These are phyloP conservation scores for Monosporascus ibericus DNA, from an alignment of 2,329 filamentous ascomycete species.

Conservation along the genomic window DNA sequence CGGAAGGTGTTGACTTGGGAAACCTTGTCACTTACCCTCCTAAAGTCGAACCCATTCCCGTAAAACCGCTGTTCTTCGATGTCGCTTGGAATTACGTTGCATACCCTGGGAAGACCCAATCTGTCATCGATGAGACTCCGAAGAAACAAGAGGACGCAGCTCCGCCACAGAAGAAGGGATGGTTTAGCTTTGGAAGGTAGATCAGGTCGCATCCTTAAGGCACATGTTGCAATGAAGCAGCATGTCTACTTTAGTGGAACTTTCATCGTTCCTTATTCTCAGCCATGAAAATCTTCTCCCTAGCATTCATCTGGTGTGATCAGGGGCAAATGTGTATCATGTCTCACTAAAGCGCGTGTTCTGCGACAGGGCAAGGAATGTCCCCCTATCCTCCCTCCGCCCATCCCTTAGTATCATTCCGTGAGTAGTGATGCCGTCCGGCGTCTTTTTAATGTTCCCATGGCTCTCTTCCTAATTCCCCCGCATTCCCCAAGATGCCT, in stretches of 20 bases:
- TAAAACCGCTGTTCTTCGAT: constrained; percentile 94
- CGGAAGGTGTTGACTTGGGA: constrained; percentile 62
- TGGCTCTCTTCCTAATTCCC: neutral
- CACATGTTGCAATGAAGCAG: neutral
- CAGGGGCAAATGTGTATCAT: neutral
- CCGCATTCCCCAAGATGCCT: constrained; percentile 12
- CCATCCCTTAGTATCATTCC: constrained; percentile 13
- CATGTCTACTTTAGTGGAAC: too few species aligned
- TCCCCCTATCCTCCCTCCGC: neutral
- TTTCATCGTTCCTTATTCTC: too few species aligned
- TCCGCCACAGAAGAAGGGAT: constrained; percentile 58
- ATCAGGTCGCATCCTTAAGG: constrained; percentile 1
- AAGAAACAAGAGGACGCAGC: constrained; percentile 31
- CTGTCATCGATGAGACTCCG: constrained; percentile 20
- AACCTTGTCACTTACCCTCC: constrained; percentile 87
- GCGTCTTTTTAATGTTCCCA: neutral
- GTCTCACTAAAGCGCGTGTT: constrained; percentile 12
- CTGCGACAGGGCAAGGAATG: constrained; percentile 10
- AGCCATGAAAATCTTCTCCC: too few species aligned
- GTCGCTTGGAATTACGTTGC: constrained; percentile 97
- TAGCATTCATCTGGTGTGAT: neutral
- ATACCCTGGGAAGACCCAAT: constrained; percentile 62
- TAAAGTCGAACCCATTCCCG: constrained; percentile 72
- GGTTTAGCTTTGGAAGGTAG: constrained; percentile 67
- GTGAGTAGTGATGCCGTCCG: neutral